These are phyloP conservation scores for Patellifolia procumbens DNA, from an alignment of 179 eudicot species.

Conservation along the genomic window DNA sequence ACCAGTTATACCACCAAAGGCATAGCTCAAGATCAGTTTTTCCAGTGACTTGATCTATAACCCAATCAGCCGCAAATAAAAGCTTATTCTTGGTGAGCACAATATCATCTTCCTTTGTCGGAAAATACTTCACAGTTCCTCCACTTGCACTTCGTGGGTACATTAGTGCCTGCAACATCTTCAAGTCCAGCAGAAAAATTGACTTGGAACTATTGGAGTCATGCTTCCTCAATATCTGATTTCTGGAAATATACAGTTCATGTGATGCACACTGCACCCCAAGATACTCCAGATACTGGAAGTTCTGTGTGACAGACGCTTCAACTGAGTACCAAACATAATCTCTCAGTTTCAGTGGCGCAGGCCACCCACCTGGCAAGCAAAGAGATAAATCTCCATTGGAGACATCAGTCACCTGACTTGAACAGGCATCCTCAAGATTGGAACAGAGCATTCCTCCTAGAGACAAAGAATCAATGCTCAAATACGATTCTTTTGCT, in stretches of 20 bases:
- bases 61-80: slow-evolving; percentile 80
- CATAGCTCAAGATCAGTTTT: slow-evolving; percentile 52
- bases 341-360: slow-evolving; percentile 58
- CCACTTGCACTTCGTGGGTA: slow-evolving; percentile 41
- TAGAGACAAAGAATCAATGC: slow-evolving; percentile 26
- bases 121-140: slow-evolving; percentile 20
- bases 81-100: slow-evolving; percentile 45
- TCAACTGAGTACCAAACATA: slow-evolving; percentile 59
- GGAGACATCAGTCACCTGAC: slow-evolving; percentile 2
- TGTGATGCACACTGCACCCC: slow-evolving; percentile 55
- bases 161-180: slow-evolving; percentile 45
- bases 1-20: slow-evolving; percentile 70
- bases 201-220: slow-evolving; percentile 28
- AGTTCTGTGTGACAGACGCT: slow-evolving; percentile 64
- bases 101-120: slow-evolving; percentile 31
- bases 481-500: slow-evolving; percentile 44
- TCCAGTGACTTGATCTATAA: slow-evolving; percentile 74
- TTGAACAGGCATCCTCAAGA: slow-evolving; percentile 18
- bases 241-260: slow-evolving; percentile 28
- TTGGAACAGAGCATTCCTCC: neutral
- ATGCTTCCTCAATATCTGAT: slow-evolving; percentile 26
- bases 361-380: slow-evolving; percentile 93
- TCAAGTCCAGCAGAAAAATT: slow-evolving; percentile 48
- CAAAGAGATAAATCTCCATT: slow-evolving; percentile 40
- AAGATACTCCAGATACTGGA: slow-evolving; percentile 66